These are phyloP conservation scores for Lentinula raphanica DNA, from an alignment of 768 basidiomycete genomes.

Conservation along the genomic window DNA sequence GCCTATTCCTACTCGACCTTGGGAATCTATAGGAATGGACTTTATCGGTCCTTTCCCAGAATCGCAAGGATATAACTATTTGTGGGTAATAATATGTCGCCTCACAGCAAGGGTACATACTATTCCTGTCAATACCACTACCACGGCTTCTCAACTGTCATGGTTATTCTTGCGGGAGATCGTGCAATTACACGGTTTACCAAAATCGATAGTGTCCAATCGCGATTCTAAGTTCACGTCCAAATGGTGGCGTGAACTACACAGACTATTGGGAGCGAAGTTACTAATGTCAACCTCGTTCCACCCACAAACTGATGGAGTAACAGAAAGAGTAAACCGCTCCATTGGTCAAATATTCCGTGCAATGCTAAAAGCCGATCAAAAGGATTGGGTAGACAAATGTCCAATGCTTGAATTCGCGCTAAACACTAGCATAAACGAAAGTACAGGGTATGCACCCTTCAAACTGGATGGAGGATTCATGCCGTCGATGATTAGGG, in stretches of 20 bases:
- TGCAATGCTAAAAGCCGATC: constrained; percentile 14
- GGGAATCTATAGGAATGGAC: constrained; percentile 21
- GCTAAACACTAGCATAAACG: not conserved
- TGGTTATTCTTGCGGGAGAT: constrained; percentile 23
- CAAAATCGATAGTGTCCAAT: constrained; percentile 17
- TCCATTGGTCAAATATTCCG: constrained; percentile 19
- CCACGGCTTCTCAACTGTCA: constrained; percentile 21
- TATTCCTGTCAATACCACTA: constrained; percentile 17
- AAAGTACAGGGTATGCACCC: constrained; percentile 15
- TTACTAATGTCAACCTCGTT: constrained; percentile 10
- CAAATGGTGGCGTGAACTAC: constrained; percentile 16
- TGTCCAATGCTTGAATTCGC: constrained; percentile 13
- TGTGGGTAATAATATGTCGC: constrained; percentile 14
- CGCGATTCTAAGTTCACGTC: constrained; percentile 24
- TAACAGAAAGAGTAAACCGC: constrained; percentile 14
- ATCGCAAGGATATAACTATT: constrained; percentile 13
- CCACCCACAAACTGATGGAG: constrained; percentile 6
- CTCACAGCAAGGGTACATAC: constrained; percentile 19
- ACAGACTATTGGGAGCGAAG: constrained; percentile 9
- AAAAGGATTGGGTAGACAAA: constrained; percentile 12
- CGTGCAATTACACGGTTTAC: constrained; percentile 25
- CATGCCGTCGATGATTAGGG: constrained; percentile 5
- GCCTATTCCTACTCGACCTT: constrained; percentile 15
- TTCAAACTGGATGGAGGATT: not conserved
- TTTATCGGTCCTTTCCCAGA: constrained; percentile 22